Evolutionary conservation across 139 green algal species (phyloP), one percentile per base, ranked within the genome.

Genomic region (Chlamydomonas schloesseri): DNA sequence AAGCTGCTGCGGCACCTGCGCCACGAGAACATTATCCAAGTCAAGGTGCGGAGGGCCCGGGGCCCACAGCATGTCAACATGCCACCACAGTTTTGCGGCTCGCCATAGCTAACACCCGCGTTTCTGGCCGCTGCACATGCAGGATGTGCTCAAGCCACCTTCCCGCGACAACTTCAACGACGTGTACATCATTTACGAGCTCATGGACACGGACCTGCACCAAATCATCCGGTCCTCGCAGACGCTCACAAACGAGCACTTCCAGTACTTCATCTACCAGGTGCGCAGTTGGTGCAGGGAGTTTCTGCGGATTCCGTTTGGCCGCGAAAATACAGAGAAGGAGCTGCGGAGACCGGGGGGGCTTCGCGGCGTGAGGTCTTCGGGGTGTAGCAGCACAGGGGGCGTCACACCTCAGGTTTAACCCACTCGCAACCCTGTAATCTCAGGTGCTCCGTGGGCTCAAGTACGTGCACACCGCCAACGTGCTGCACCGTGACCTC

Each of bases 201-300:
- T 99, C 24, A 99, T 99, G 98, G 98, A 99, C 93, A 99, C 98
- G 33, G 98, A 99, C 91, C 93, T 99, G 85, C 97, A 99, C 93
- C 98, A 99, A 90, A 99, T 99, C 92, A 99, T 99, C 87, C 91
- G 96, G 57, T 98, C 96, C 36, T 92, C 90, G 4, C 98, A 99
- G 92, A 79, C 94, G 3, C 93, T 99, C 10, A 95, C 95, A 8
- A 97, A 99, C 87, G 97, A 99, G 81, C 98, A 99, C 94, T 98
- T 96, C 69, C 96, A 99, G 89, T 99, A 99, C 91, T 99, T 99
- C 86, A 89, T 99, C 28, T 99, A 99, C 88, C 98, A 99, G 95
- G 93, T 67, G 21, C 26, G n/a, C n/a, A n/a, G n/a, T n/a, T n/a
- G n/a, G n/a, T n/a, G n/a, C n/a, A n/a, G n/a, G n/a, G n/a, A n/a